These are phyloP conservation scores for Aspergillus brasiliensis DNA, from an alignment of 2,329 filamentous ascomycete species.

Conservation along the genomic window DNA sequence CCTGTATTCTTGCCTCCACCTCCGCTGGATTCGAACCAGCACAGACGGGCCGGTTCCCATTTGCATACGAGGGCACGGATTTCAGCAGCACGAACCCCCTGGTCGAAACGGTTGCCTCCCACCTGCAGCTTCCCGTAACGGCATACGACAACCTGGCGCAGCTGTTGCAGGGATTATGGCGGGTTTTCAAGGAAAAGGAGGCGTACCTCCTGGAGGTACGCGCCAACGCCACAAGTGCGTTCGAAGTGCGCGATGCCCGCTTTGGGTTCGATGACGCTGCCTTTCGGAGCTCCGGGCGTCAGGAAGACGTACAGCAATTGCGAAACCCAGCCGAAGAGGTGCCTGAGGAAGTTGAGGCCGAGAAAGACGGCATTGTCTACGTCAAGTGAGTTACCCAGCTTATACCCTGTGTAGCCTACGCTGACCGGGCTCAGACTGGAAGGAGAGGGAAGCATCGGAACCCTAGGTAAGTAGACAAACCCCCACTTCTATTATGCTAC, in stretches of 20 bases:
- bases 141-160: slow-evolving; percentile 49
- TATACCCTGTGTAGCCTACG: too few relatives aligned
- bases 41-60: slow-evolving; percentile 60
- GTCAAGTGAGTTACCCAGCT: slow-evolving; percentile 54
- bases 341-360: slow-evolving; percentile 62
- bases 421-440: slow-evolving; percentile 41
- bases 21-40: slow-evolving; percentile 48
- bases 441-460: slow-evolving; percentile 68
- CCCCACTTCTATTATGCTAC: not conserved
- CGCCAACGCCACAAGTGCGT: slow-evolving; percentile 43
- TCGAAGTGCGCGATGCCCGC: slow-evolving; percentile 57
- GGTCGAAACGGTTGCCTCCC: slow-evolving; percentile 44
- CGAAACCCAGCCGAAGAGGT: slow-evolving; percentile 57
- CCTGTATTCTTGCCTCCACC: slow-evolving; percentile 65
- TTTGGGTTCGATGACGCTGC: slow-evolving; percentile 73
- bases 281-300: slow-evolving; percentile 63
- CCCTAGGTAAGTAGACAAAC: slow-evolving; percentile 52
- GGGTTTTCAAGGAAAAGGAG: slow-evolving; percentile 66
- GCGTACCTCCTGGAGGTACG: slow-evolving; percentile 62
- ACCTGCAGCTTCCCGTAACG: slow-evolving; percentile 57
- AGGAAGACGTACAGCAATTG: slow-evolving; percentile 61
- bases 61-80: slow-evolving; percentile 58
- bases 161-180: slow-evolving; percentile 58
- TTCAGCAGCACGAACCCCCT: slow-evolving; percentile 46
- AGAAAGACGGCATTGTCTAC: slow-evolving; percentile 76